Conservation (phyloP, 1,139 yeast species). For the Saccharomyces hybrid region DNA sequence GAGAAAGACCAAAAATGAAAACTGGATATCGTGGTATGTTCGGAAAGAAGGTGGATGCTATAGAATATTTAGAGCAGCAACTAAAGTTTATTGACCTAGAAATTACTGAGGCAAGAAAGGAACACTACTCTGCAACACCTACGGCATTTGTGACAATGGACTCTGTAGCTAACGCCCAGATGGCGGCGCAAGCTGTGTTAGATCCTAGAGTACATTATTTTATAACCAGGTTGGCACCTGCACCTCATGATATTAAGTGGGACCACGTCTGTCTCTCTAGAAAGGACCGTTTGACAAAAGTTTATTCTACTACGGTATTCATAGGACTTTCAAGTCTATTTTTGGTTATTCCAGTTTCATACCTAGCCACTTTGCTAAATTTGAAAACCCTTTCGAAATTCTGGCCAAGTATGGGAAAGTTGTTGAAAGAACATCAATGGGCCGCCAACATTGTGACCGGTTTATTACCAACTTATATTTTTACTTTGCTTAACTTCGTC, state of each 20-base stretch:
- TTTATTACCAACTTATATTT: constrained; percentile 65
- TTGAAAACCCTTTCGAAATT: constrained; percentile 61
- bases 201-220: constrained; percentile 71
- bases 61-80: constrained; percentile 52
- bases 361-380: constrained; percentile 64
- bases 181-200: constrained; percentile 76
- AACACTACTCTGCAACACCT: constrained; percentile 63
- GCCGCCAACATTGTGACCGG: constrained; percentile 67
- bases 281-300: constrained; percentile 46
- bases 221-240: constrained; percentile 68
- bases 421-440: constrained; percentile 56
- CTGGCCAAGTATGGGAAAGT: constrained; percentile 65
- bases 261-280: constrained; percentile 58
- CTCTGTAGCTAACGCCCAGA: constrained; percentile 76
- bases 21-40: constrained; percentile 45
- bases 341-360: constrained; percentile 63
- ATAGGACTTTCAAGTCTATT: constrained; percentile 58
- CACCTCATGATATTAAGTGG: constrained; percentile 77
- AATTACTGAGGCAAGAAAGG: constrained; percentile 47
- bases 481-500: constrained; percentile 57
- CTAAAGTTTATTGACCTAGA: constrained; percentile 54
- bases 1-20: constrained; percentile 44
- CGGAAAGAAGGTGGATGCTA: constrained; percentile 58
- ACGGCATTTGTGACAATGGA: constrained; percentile 80
- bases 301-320: constrained; percentile 52